These are phyloP conservation scores for Dryas drummondii DNA, from an alignment of 306 rosid species.

Conservation along the genomic window DNA sequence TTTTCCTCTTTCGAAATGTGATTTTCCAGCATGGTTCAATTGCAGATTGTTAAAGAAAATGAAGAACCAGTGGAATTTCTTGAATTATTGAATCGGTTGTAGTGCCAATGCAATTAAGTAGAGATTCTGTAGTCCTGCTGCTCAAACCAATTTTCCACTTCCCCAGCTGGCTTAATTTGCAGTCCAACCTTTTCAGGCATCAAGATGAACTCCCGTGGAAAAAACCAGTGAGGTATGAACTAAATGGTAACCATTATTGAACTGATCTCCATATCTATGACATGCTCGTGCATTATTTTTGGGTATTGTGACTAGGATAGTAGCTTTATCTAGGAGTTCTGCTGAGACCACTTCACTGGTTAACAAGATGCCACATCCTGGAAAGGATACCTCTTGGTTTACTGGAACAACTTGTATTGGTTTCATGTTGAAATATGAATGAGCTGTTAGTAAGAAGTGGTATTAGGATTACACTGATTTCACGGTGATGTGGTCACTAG, in stretches of 20 bases:
- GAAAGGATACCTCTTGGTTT: neutral
- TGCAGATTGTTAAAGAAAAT: slow-evolving; percentile 67
- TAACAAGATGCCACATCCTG: neutral
- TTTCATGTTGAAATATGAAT: neutral
- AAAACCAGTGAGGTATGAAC: slow-evolving; percentile 52
- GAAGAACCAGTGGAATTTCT: slow-evolving; percentile 79
- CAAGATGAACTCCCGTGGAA: slow-evolving; percentile 34
- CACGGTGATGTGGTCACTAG: neutral
- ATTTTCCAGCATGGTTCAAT: slow-evolving; percentile 2
- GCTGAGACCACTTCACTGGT: neutral
- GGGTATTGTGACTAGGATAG: neutral
- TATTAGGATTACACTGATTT: neutral
- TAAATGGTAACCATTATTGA: slow-evolving; percentile 11
- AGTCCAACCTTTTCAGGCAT: slow-evolving; percentile 35
- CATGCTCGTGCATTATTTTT: slow-evolving; percentile 8
- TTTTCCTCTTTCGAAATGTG: neutral
- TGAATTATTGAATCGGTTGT: slow-evolving; percentile 56
- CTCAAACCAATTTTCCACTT: slow-evolving; percentile 28
- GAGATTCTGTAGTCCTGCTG: slow-evolving; percentile 32
- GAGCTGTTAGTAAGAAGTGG: neutral
- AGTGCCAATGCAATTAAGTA: slow-evolving; percentile 32
- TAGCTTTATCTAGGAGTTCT: neutral
- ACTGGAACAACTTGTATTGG: neutral
- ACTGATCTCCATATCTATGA: slow-evolving; percentile 9
- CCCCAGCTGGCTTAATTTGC: slow-evolving; percentile 38